Conservation (phyloP, 2,329 filamentous ascomycete species). For the Niveomyces coronatus region DNA sequence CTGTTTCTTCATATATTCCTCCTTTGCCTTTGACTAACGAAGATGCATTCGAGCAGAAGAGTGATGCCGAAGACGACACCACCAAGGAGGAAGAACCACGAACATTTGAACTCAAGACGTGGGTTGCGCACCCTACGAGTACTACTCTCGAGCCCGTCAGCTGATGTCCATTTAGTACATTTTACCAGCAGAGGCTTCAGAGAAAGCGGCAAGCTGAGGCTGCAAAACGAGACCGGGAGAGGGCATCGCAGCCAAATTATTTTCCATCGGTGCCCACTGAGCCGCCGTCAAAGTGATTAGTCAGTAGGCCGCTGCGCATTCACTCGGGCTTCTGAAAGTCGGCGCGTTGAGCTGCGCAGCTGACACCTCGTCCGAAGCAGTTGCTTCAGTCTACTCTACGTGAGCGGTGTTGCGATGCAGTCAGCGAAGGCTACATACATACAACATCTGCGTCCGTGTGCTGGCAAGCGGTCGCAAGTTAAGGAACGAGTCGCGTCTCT, state of each 20-base stretch:
- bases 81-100: slow-evolving; percentile 57
- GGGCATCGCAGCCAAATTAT: slow-evolving; percentile 63
- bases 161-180: slow-evolving; percentile 43
- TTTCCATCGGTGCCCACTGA: slow-evolving; percentile 79
- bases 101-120: slow-evolving; percentile 79
- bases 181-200: slow-evolving; percentile 77
- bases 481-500: too few species aligned
- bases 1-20: too few species aligned
- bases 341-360: too few species aligned
- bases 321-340: too few species aligned
- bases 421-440: too few species aligned
- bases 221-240: slow-evolving; percentile 71
- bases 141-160: not conserved
- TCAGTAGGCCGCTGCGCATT: too few species aligned
- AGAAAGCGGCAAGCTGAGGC: slow-evolving; percentile 44
- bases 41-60: slow-evolving; percentile 13
- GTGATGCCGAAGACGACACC: slow-evolving; percentile 11
- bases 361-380: too few species aligned
- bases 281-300: slow-evolving; percentile 24
- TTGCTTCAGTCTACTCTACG: too few species aligned
- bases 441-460: too few species aligned
- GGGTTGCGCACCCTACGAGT: slow-evolving; percentile 10
- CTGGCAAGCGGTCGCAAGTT: too few species aligned
- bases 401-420: too few species aligned
- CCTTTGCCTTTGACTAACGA: not conserved